phyloP scores from a whole-genome alignment of 176 grass and related monocot genomes.

The Ensete glaucum region DNA sequence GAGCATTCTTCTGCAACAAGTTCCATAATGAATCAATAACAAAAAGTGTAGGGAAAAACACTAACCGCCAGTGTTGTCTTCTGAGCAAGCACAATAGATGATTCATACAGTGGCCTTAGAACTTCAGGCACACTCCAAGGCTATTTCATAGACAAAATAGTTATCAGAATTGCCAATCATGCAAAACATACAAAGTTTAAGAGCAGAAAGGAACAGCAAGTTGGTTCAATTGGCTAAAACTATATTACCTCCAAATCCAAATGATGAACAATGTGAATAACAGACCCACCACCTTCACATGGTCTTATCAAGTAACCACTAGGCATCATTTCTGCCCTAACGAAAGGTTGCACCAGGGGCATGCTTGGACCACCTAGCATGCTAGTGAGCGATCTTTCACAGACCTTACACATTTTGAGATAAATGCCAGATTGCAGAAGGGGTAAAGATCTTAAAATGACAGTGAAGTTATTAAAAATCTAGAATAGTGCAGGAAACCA shows the following conservation, averaged over 20 bases:
- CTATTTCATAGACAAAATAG: constrained; percentile 24
- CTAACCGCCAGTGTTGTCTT: constrained; percentile 75
- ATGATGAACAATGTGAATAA: constrained; percentile 94
- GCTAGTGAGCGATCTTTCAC: constrained; percentile 73
- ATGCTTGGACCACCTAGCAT: constrained; percentile 65
- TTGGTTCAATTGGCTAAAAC: no score
- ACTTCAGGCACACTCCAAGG: constrained; percentile 90
- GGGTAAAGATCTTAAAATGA: background rate
- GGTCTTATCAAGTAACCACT: constrained; percentile 89
- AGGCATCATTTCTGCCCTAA: constrained; percentile 84
- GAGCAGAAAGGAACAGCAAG: no score
- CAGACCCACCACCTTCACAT: constrained; percentile 65
- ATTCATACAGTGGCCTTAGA: constrained; percentile 67
- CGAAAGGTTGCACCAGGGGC: constrained; percentile 61
- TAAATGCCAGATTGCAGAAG: background rate
- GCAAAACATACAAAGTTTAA: background rate
- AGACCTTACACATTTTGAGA: constrained; percentile 32
- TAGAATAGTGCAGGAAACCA: background rate
- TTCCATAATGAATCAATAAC: background rate
- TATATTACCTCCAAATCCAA: constrained; percentile 70
- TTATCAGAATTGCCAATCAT: background rate
- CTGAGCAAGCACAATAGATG: constrained; percentile 69
- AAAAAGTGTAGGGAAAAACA: background rate
- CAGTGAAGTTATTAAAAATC: background rate
- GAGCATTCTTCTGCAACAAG: background rate